A percentile compares a stretch with the other conserved stretches of the same genome.
phyloP scores from a whole-genome alignment of 768 basidiomycete species.

The Rhizopogon rudus region DNA sequence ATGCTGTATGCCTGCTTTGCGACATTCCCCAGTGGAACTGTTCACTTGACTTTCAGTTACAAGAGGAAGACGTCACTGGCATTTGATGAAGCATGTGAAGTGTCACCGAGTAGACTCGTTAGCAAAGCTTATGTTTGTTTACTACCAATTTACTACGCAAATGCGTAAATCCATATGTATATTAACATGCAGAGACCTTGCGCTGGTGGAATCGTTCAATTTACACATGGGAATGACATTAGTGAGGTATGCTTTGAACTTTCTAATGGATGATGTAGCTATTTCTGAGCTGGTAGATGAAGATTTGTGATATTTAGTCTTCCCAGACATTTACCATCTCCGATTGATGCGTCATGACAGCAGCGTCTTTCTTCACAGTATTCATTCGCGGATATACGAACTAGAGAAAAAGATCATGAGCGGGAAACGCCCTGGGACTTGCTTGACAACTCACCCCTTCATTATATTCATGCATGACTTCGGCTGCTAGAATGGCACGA shows the following conservation, averaged over 20 bases:
- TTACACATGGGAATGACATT: background rate
- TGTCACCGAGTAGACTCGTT: no score
- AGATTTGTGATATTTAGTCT: constrained; percentile 15
- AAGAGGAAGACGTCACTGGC: background rate
- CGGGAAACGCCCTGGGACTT: background rate
- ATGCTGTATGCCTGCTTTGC: background rate
- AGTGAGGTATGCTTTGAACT: background rate
- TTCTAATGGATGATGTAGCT: background rate
- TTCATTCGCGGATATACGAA: constrained; percentile 83
- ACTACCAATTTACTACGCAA: no score
- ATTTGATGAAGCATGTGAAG: background rate
- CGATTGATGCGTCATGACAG: constrained; percentile 82
- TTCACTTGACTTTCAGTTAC: background rate
- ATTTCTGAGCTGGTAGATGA: background rate
- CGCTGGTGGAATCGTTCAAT: background rate
- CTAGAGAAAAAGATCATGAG: constrained; percentile 31
- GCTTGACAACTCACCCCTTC: constrained; percentile 47
- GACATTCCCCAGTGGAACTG: background rate
- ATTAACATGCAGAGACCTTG: background rate
- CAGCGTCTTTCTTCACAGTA: constrained; percentile 70
- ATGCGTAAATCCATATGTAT: background rate
- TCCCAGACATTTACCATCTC: constrained; percentile 67
- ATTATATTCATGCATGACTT: constrained; percentile 84
- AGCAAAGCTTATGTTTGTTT: no score
- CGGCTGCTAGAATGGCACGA: constrained; percentile 65